Base-by-base conservation (phyloP, 2,329 filamentous ascomycete genomes). In the Pseudogymnoascus sp. region DNA sequence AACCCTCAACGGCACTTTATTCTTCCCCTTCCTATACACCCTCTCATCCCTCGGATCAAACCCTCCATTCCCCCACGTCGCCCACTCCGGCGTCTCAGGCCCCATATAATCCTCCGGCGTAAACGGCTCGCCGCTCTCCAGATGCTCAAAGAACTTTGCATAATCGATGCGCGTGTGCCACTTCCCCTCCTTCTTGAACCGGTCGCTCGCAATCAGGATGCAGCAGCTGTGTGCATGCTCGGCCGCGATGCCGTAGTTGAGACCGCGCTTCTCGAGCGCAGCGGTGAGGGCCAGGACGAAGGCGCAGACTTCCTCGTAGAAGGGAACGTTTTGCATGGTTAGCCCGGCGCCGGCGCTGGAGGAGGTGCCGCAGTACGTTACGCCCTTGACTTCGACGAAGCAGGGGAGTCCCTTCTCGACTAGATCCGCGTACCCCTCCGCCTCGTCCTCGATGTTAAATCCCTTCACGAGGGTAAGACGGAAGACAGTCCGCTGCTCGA, bases 191-290 rank as follows among this genome's bases (percentile, higher is more conserved):
- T 86, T 83, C 61, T 79, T 78, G 78, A 97, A 99, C 7, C 91
- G 78, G 61, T 88, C 85, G 69, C 89, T 92, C 0, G 91, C 93
- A 38, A 97, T 80, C 59, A 97, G 77, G 20, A 95, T 86, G 72
- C 93, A 97, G 77, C 94, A 97, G 70, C 89, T 94, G 76, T 97
- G 93, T 1, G 90, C 90, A 71, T 97, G 93, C 75, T 97, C 94
- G 1, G 93, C 94, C 0, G 90, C 93, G 67, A 97, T 93, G 16
- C 93, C 93, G 69, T 97, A 97, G 1, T 79, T 79, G 6, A 97
- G 78, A 0, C 90, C 90, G 39, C 90, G 81, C 58, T 80, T 79
- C 37, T 79, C 77, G 11, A 97, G 78, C 63, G 88, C 86, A 34
- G 76, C 75, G 64, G 92, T 85, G 0, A 97, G 81, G 0, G 88